Conservation (phyloP, 108 stramenopile species). For the Cyclotella sp. region DNA sequence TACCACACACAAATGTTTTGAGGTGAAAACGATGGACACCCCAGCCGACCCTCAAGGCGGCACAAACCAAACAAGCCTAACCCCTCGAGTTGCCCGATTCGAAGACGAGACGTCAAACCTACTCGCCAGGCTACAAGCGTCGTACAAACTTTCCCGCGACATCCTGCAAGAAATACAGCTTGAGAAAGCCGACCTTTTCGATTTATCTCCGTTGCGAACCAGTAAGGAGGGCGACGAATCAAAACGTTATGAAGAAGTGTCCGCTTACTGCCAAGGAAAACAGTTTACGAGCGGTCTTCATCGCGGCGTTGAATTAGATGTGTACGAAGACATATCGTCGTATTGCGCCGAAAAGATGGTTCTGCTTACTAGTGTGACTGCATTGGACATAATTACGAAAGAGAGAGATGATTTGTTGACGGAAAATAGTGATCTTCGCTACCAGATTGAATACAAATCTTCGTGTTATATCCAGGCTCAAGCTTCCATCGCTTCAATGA, state of each 20-base stretch:
- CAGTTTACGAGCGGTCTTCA: neutral
- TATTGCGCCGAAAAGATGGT: neutral
- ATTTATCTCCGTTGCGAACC: neutral
- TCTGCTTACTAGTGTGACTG: neutral
- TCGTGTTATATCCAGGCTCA: neutral
- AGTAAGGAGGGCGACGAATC: neutral
- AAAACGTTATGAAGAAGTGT: neutral
- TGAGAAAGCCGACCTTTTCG: neutral
- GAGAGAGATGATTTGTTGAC: conserved; percentile 1
- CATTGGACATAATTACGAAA: neutral
- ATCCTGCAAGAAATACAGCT: neutral
- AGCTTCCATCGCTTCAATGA: conserved; percentile 6
- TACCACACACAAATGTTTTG: too few relatives aligned
- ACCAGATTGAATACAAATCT: too few relatives aligned
- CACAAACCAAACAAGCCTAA: neutral
- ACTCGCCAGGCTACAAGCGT: neutral
- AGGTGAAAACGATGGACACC: too few relatives aligned
- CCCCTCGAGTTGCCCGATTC: neutral
- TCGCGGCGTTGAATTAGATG: neutral
- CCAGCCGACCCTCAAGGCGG: neutral
- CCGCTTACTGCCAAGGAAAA: neutral
- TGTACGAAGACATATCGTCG: neutral
- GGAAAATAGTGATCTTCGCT: neutral
- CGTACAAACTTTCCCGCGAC: neutral
- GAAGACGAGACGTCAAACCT: neutral